Base-by-base conservation (phyloP, 2,329 filamentous ascomycete genomes). In the Cryoendolithus antarcticus region DNA sequence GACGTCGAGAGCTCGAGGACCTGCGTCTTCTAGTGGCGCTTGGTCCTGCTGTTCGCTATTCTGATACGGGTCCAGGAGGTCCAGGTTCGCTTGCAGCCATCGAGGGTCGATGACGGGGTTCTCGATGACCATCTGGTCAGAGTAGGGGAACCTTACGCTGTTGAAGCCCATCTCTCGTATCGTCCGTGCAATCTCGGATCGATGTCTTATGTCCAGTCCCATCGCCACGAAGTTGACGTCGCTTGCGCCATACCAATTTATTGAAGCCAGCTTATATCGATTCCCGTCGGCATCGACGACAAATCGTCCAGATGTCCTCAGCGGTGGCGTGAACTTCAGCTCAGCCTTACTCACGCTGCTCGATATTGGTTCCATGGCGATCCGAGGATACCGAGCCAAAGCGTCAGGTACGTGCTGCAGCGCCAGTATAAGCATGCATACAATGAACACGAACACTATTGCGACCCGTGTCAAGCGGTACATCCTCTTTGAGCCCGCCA, bases 211-310 rank as follows among this genome's bases (percentile, higher is more conserved):
- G 46, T 82, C 75, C 30, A 82, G 64, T 0, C 77, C 78, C 29
- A 75, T 74, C 0, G 74, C 68, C 8, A 82, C 69, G 49, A 77
- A 80, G 39, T 74, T 64, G 60, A 79, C 71, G 51, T 82, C 78
- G 52, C 75, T 80, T 3, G 72, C 77, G 28, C 79, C 78, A 54
- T 82, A 82, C 78, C 78, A 82, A 60, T 82, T 82, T 52, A 81
- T 65, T 12, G 73, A 77, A 11, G 72, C 62, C 6, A 83, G 64
- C 61, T 77, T 78, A 58, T 77, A 74, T 24, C 75, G 69, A 24
- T 67, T 64, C 30, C 70, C 72, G 2, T 62, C 52, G 6, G 65
- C 59, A 58, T 82, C 77, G 38, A 81, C 66, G 21, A 82, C 67
- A 46, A 79, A 54, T 32, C 77, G 69, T 4, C 78, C 77, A 21